These are phyloP conservation scores for Dipodascopsis tothii DNA, from an alignment of 805 yeast genomes.

Conservation along the genomic window DNA sequence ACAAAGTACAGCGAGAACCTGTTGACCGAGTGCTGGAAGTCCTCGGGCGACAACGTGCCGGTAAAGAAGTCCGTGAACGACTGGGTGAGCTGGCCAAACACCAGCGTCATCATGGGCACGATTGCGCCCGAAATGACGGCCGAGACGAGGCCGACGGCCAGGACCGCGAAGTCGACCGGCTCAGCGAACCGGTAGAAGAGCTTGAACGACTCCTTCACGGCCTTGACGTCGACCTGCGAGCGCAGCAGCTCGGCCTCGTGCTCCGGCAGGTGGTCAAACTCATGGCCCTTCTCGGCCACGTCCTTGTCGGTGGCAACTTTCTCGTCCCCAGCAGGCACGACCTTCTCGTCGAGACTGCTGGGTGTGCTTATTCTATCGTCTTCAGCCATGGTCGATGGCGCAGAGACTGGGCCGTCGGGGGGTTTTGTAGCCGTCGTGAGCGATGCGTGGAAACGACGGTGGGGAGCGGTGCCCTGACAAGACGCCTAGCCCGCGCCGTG, in stretches of 20 bases:
- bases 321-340: neutral
- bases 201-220: slow-evolving; percentile 25
- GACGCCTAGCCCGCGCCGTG: too few species aligned
- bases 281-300: neutral
- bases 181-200: slow-evolving; percentile 33
- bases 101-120: slow-evolving; percentile 38
- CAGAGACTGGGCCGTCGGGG: too few species aligned
- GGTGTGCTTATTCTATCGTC: too few species aligned
- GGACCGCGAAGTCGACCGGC: slow-evolving; percentile 9
- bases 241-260: slow-evolving; percentile 32
- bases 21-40: slow-evolving; percentile 31
- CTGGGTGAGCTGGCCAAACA: slow-evolving; percentile 36
- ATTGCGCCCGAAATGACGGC: slow-evolving; percentile 26
- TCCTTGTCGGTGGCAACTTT: neutral
- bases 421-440: too few species aligned
- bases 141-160: slow-evolving; percentile 30
- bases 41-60: slow-evolving; percentile 55
- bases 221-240: slow-evolving; percentile 27
- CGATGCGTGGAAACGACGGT: too few species aligned
- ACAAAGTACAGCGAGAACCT: slow-evolving; percentile 35
- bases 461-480: too few species aligned
- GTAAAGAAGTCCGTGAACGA: slow-evolving; percentile 38
- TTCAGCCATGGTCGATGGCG: too few species aligned
- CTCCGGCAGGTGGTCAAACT: slow-evolving; percentile 25
- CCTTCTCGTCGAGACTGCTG: too few species aligned